Evolutionary conservation across 2,329 filamentous ascomycete genomes (phyloP), one percentile per base, ranked within the genome.

Genomic region (Huntiella omanensis): DNA sequence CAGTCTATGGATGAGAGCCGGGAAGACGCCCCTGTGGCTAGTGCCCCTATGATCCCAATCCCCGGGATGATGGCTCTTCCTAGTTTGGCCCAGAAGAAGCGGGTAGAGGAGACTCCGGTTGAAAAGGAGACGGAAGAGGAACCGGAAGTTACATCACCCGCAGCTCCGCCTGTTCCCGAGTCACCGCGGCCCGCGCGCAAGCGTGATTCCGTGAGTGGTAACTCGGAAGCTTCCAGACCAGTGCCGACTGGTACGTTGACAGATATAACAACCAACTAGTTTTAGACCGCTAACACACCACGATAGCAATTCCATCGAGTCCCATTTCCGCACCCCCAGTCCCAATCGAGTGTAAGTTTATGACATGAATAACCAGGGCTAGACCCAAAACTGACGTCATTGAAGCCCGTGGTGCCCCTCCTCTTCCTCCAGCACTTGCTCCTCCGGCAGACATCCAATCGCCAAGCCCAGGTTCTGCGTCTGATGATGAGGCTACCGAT

Each of bases 401-500:
- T 55, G 17, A 54, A 85, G 80, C 73, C 54, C 80, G 79, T 42
- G 75, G 79, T 40, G 65, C 69, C 1, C 73, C 73, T 40, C 65
- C 66, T 33, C 66, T 66, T 36, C 67, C 71, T 43, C 64, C 71
- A 35, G 63, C 69, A 34, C 36, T 69, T 2, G 73, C 73, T 42
- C 65, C 66, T 19, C 66, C 67, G 33, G 66, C 71, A 33, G 65
- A 66, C 38, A 57, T 73, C 12, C 67, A 70, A 41, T 83, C 83
- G 36, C 77, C 77, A 40, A 84, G 77, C 49, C 71, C 80, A 50
- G 86, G 85, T 28, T 92, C 85, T 1, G 83, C 82, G 58, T 91
- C 87, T 38, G 87, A 92, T 54, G 87, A 95, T 58, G 88, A 95
- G 59, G 65, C 86, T 55, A 85, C 81, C 7, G 65, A 67, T 28